Base-by-base conservation (phyloP, 768 basidiomycete species). In the Kwoniella sp. region DNA sequence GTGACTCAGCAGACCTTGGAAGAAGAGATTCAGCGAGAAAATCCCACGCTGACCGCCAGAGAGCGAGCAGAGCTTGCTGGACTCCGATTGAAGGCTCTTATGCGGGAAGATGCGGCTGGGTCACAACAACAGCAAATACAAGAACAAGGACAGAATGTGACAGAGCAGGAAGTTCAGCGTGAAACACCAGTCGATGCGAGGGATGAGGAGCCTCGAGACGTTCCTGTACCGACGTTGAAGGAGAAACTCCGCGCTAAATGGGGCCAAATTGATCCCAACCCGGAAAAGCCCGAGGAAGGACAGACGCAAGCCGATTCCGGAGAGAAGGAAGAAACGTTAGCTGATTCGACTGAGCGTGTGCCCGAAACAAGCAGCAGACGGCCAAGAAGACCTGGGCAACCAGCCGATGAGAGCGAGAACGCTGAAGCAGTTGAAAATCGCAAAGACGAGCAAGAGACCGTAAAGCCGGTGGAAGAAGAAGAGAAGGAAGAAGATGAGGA, bases 11-110 rank as follows among this genome's bases (percentile, higher is more conserved):
- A 26, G 12, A 22, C 17, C 13, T 6, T 58, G 6, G 57, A 58
- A 50, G 48, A 48, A 30, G 57, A 58, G 47, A 49, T 58, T 8
- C 17, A n/a, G 25, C 48, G 33, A 50, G 57, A 58, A 29, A 58
- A 58, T 58, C 57, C 57, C 19, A 24, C 37, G 12, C 17, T 50
- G 15, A 30, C 27, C 6, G 24, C 29, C 21, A 30, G 10, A 10
- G 51, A 60, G 21, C 27, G 59, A n/a, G 33, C 26, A 27, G 37
- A 60, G 24, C n/a, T 60, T 33, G 59, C 57, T 36, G 12, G 17
- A 22, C 49, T 58, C 47, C 22, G 47, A 48, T 50, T 58, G 29
- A 17, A 50, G 33, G 49, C 33, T 10, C 22, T 49, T 19, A 47
- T 30, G 30, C n/a, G 13, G 15, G 60, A 55, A 21, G 22, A 30